Evolutionary conservation across 2,329 filamentous ascomycete species (phyloP).

Genomic region (Aphanoascus verrucosus): DNA sequence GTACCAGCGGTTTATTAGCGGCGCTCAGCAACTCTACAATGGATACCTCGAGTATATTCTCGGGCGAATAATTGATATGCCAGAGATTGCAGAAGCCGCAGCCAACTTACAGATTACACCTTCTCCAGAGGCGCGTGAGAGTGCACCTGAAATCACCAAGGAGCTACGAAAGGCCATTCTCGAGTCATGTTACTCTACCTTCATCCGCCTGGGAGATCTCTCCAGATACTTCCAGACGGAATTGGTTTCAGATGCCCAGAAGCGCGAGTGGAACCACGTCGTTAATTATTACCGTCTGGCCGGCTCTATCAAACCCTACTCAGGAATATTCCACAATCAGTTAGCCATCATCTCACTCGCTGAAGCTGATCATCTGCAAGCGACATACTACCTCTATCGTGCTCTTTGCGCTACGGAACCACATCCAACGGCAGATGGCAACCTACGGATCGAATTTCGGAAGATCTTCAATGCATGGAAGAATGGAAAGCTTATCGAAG

Average conservation of each 20-base stretch:
- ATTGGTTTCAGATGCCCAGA: slow-evolving; percentile 50
- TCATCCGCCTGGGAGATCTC: slow-evolving; percentile 82
- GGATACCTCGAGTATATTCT: slow-evolving; percentile 71
- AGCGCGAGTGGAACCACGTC: slow-evolving; percentile 66
- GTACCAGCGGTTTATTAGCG: slow-evolving; percentile 77
- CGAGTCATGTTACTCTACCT: slow-evolving; percentile 65
- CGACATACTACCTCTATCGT: slow-evolving; percentile 82
- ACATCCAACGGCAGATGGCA: slow-evolving; percentile 61
- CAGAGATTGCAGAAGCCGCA: slow-evolving; percentile 49
- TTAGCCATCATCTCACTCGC: slow-evolving; percentile 74
- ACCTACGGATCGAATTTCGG: slow-evolving; percentile 70
- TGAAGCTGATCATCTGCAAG: slow-evolving; percentile 65
- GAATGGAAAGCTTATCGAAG: slow-evolving; percentile 38
- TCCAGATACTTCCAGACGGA: slow-evolving; percentile 73
- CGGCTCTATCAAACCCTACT: slow-evolving; percentile 62
- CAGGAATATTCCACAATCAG: slow-evolving; percentile 79
- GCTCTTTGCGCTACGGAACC: slow-evolving; percentile 64
- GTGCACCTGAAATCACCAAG: slow-evolving; percentile 36
- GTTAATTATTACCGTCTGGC: slow-evolving; percentile 78
- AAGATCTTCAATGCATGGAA: slow-evolving; percentile 50
- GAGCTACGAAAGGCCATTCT: slow-evolving; percentile 52
- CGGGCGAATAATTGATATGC: slow-evolving; percentile 45
- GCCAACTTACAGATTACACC: slow-evolving; percentile 7
- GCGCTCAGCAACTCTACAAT: slow-evolving; percentile 78
- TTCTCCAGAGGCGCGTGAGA: slow-evolving; percentile 26